Evolutionary conservation across 169 alveolate species (phyloP).

Genomic region (Plasmodium ovale): DNA sequence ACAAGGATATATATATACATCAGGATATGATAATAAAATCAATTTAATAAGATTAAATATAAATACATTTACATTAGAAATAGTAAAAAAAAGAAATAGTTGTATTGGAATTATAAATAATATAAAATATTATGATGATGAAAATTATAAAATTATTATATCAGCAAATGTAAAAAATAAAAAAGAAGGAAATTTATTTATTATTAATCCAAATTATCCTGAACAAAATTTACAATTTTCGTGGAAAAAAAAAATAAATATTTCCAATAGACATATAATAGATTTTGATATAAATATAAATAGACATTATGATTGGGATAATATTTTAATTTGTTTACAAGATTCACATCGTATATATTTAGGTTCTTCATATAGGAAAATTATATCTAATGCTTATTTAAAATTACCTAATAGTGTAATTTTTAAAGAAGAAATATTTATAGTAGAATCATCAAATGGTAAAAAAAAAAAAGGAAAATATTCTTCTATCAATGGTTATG

Average conservation of each 20-base stretch:
- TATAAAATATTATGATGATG: slow-evolving; percentile 55
- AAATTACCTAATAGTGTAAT: slow-evolving; percentile 4
- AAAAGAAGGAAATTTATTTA: slow-evolving; percentile 59
- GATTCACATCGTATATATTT: slow-evolving; percentile 39
- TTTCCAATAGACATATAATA: slow-evolving; percentile 30
- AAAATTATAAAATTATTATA: slow-evolving; percentile 37
- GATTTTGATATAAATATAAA: slow-evolving; percentile 67
- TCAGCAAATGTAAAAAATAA: slow-evolving; percentile 45
- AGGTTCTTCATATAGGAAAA: slow-evolving; percentile 60
- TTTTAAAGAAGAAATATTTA: neutral
- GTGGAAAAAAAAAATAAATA: slow-evolving; percentile 42
- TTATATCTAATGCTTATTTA: slow-evolving; percentile 30
- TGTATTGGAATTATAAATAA: slow-evolving; percentile 58
- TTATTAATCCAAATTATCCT: slow-evolving; percentile 61
- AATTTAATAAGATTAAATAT: slow-evolving; percentile 46
- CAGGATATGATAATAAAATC: slow-evolving; percentile 66
- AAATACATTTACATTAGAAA: slow-evolving; percentile 38
- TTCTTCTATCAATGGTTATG: slow-evolving; percentile 8
- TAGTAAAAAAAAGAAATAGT: slow-evolving; percentile 58
- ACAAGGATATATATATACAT: slow-evolving; percentile 59
- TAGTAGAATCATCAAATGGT: neutral
- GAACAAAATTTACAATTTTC: slow-evolving; percentile 72
- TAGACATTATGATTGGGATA: slow-evolving; percentile 76
- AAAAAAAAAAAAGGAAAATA: neutral
- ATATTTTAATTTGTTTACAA: slow-evolving; percentile 47